phyloP scores from a whole-genome alignment of 2,329 filamentous ascomycete species.

The Calonectria pteridis region DNA sequence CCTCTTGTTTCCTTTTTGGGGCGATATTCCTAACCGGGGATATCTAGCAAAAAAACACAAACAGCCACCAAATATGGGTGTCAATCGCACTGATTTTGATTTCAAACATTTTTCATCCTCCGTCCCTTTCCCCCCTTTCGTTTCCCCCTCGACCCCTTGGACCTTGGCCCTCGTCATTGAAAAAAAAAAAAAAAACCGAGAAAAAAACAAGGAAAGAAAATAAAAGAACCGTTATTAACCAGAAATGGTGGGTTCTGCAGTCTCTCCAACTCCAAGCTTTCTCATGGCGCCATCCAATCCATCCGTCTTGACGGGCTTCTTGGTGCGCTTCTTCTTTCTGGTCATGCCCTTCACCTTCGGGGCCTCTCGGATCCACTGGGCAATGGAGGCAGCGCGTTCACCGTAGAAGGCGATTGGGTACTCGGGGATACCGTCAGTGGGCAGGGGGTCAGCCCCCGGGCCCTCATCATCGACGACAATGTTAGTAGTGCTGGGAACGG shows the following conservation, averaged over 20 bases:
- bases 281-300: conserved; percentile 25
- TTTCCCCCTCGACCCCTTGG: neutral
- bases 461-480: neutral
- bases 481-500: too few species aligned
- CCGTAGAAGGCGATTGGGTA: conserved; percentile 72
- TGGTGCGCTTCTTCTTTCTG: conserved; percentile 54
- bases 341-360: conserved; percentile 55
- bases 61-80: neutral
- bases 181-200: neutral
- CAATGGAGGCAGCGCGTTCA: conserved; percentile 76
- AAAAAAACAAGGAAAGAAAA: neutral
- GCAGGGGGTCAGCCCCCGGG: conserved; percentile 50
- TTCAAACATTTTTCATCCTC: neutral
- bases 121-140: too few species aligned
- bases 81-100: neutral
- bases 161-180: neutral
- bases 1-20: neutral
- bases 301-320: conserved; percentile 34
- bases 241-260: neutral
- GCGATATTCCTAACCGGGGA: neutral
- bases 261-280: conserved; percentile 26
- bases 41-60: conserved; percentile 9
- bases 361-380: conserved; percentile 76
- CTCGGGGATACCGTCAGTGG: conserved; percentile 46
- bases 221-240: neutral